These are phyloP conservation scores for Ceratobasidium sp. DNA, from an alignment of 1,284 basidiomycete genomes.

Conservation along the genomic window DNA sequence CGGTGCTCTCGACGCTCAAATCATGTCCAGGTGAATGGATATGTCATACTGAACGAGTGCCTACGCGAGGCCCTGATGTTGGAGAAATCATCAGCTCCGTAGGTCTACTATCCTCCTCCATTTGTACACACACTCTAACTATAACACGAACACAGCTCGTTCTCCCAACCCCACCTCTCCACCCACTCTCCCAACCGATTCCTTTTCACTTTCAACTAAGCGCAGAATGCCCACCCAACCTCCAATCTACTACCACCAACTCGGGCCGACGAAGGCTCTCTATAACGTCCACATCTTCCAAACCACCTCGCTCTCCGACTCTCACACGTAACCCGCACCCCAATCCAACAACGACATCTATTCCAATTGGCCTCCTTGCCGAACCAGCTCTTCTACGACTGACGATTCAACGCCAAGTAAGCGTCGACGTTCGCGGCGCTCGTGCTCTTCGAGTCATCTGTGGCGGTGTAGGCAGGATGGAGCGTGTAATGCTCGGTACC, in stretches of 20 bases:
- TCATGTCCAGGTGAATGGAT: constrained; percentile 43
- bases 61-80: constrained; percentile 35
- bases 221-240: constrained; percentile 33
- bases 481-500: constrained; percentile 20
- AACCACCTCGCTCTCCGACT: constrained; percentile 4
- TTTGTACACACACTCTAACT: neutral
- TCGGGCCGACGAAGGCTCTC: neutral
- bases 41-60: constrained; percentile 37
- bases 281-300: constrained; percentile 23
- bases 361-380: constrained; percentile 32
- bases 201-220: constrained; percentile 42
- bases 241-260: neutral
- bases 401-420: constrained; percentile 42
- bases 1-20: constrained; percentile 42
- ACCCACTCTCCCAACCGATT: constrained; percentile 41
- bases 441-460: constrained; percentile 20
- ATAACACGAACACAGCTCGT: constrained; percentile 41
- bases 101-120: neutral
- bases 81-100: constrained; percentile 40
- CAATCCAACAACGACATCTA: constrained; percentile 7
- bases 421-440: constrained; percentile 41
- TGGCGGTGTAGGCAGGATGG: constrained; percentile 26
- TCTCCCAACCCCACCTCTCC: constrained; percentile 40
- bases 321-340: neutral
- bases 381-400: constrained; percentile 38